Percentiles rank a stretch among this genome's conserved stretches.
Conservation (phyloP, 371 early-diverging fungal species). For the Syncephalastrum contaminatum region DNA sequence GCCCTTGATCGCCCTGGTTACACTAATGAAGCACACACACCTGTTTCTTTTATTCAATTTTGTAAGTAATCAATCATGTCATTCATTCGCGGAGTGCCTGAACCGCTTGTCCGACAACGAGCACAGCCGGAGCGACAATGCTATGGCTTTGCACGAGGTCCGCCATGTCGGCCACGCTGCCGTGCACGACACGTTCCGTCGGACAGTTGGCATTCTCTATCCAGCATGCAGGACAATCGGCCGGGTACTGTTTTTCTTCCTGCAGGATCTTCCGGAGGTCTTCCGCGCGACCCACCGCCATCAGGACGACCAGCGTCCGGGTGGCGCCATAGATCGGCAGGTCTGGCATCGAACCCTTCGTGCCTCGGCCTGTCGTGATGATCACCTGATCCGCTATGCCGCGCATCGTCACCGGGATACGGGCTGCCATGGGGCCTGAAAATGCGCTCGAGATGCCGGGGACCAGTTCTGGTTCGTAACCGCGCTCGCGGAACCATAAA, state of each 20-base stretch:
- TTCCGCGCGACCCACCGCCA: constrained; percentile 76
- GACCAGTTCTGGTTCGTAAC: constrained; percentile 67
- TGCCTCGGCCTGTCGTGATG: constrained; percentile 75
- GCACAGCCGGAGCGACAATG: constrained; percentile 70
- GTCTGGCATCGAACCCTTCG: constrained; percentile 73
- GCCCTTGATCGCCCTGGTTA: no score
- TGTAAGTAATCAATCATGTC: no score
- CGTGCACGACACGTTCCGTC: constrained; percentile 58
- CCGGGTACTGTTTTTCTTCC: constrained; percentile 55
- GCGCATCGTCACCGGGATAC: constrained; percentile 77
- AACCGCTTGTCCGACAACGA: constrained; percentile 55
- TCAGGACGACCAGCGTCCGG: constrained; percentile 79
- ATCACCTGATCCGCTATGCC: constrained; percentile 78
- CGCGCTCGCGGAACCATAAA: constrained; percentile 66
- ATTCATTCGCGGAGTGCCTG: no score
- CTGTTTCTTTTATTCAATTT: no score
- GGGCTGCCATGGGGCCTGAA: constrained; percentile 68
- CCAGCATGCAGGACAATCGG: constrained; percentile 58
- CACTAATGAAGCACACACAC: no score
- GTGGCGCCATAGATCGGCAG: constrained; percentile 63
- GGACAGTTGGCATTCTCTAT: constrained; percentile 71
- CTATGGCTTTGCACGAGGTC: constrained; percentile 45
- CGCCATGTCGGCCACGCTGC: constrained; percentile 55
- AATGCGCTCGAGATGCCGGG: constrained; percentile 83
- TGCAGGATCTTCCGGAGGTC: constrained; percentile 58